Evolutionary conservation across 163 green algal species (phyloP).

Genomic region (Scenedesmus sp.): DNA sequence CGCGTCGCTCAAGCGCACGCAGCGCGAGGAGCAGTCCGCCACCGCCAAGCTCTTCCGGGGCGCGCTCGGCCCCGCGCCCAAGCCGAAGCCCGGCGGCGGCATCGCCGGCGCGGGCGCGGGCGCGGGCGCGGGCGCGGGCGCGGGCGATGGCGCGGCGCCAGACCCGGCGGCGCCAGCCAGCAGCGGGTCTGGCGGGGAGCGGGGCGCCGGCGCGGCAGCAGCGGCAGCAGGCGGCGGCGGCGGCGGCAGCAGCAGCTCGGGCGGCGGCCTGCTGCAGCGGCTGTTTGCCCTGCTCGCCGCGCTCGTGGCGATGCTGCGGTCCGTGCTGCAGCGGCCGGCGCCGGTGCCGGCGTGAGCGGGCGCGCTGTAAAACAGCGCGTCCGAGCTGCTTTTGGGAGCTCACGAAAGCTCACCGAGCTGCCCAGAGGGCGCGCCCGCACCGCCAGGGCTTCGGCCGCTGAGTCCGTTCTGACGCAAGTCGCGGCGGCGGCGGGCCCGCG

Average conservation of each 20-base stretch:
- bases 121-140: neutral
- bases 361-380: too few species aligned
- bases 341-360: neutral
- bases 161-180: neutral
- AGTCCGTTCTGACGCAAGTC: too few species aligned
- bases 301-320: conserved; percentile 21
- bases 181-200: neutral
- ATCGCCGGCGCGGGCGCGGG: neutral
- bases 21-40: conserved; percentile 44
- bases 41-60: conserved; percentile 54
- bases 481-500: too few species aligned
- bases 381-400: too few species aligned
- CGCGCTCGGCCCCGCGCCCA: conserved; percentile 27
- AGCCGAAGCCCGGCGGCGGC: conserved; percentile 14
- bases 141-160: neutral
- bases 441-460: too few species aligned
- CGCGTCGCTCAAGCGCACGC: neutral
- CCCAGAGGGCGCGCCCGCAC: too few species aligned
- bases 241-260: neutral
- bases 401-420: too few species aligned
- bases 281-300: conserved; percentile 23
- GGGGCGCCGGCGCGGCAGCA: neutral
- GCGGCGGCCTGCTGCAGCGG: conserved; percentile 14
- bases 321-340: neutral
- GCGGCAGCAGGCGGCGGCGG: neutral